Evolutionary conservation across 805 yeast species (phyloP).

Genomic region (Blastobotrys robertii): DNA sequence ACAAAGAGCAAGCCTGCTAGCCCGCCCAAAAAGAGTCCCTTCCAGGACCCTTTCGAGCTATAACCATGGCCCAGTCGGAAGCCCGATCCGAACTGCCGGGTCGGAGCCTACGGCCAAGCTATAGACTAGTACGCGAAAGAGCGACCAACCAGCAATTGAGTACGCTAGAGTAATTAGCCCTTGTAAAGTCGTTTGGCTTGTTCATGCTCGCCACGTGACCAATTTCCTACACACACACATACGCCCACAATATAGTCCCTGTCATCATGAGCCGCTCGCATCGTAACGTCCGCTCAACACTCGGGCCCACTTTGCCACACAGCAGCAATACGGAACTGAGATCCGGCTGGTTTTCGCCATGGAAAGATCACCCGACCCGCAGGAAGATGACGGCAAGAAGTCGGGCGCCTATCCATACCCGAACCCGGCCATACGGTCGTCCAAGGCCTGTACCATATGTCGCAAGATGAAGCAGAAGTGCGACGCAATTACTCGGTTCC

Average conservation of each 20-base stretch:
- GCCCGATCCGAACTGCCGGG: neutral
- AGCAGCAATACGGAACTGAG: neutral
- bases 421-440: conserved; percentile 3
- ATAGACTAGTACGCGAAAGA: too few species aligned
- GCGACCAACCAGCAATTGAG: too few species aligned
- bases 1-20: too few species aligned
- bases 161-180: too few species aligned
- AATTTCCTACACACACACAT: neutral
- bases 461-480: conserved; percentile 12
- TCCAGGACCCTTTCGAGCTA: too few species aligned
- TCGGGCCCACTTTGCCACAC: neutral
- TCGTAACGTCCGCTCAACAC: neutral
- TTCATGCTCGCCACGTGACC: too few species aligned
- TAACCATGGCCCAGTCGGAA: neutral
- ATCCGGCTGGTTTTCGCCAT: too few species aligned
- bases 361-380: too few species aligned
- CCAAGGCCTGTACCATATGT: conserved; percentile 12
- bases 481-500: conserved; percentile 12
- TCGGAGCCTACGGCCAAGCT: too few species aligned
- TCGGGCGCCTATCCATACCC: neutral
- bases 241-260: neutral
- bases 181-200: too few species aligned
- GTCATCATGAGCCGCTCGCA: neutral
- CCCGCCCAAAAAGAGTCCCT: too few species aligned
- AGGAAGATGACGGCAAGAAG: too few species aligned